phyloP scores from a whole-genome alignment of 139 green algal species.

The Protoeuglena noctilucae region DNA sequence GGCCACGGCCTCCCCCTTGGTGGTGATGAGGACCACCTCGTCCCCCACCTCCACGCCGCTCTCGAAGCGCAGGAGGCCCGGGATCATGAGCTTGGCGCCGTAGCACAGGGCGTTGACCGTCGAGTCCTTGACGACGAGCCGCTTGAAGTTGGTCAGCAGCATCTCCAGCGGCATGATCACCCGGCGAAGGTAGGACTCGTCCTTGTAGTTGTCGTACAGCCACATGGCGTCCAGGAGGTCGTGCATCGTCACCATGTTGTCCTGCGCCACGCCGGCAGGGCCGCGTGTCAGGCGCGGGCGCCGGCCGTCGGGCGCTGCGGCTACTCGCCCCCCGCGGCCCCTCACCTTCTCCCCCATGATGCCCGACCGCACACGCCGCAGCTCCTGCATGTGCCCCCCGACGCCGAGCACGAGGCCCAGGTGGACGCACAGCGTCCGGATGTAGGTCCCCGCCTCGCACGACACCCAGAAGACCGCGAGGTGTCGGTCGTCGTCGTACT shows the following conservation, averaged over 20 bases:
- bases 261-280: too few relatives aligned
- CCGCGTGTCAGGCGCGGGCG: too few relatives aligned
- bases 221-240: conserved; percentile 94
- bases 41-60: conserved; percentile 79
- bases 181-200: conserved; percentile 82
- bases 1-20: conserved; percentile 95
- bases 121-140: conserved; percentile 91
- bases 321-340: too few relatives aligned
- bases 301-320: too few relatives aligned
- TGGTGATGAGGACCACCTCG: conserved; percentile 96
- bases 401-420: conserved; percentile 88
- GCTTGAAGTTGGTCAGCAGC: conserved; percentile 89
- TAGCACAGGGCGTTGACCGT: conserved; percentile 99
- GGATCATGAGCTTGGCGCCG: conserved; percentile 97
- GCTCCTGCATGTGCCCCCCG: conserved; percentile 94
- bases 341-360: conserved; percentile 91
- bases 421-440: conserved; percentile 95
- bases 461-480: conserved; percentile 91
- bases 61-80: conserved; percentile 81
- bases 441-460: conserved; percentile 93
- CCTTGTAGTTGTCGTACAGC: conserved; percentile 77
- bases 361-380: conserved; percentile 79
- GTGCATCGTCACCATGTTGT: conserved; percentile 99
- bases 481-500: conserved; percentile 90
- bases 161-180: conserved; percentile 90